phyloP scores from a whole-genome alignment of 2,329 filamentous ascomycete species.

The Phoma sp. region DNA sequence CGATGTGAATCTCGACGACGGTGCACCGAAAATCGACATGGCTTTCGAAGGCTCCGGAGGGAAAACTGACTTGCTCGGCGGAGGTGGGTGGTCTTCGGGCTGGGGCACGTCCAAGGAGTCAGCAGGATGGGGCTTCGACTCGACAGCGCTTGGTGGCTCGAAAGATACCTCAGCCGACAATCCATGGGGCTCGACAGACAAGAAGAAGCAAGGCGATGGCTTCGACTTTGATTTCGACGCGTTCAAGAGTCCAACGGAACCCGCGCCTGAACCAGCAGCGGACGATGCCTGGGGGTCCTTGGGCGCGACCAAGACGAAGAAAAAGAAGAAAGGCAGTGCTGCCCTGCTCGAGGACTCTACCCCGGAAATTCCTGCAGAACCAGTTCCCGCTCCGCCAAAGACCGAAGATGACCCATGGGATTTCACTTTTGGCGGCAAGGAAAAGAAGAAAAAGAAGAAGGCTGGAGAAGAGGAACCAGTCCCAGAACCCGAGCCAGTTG shows the following conservation, averaged over 20 bases:
- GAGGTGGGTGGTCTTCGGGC: conserved; percentile 26
- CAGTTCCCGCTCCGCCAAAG: conserved; percentile 21
- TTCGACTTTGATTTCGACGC: conserved; percentile 49
- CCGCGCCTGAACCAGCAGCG: conserved; percentile 31
- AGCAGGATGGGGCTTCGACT: conserved; percentile 36
- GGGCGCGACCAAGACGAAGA: conserved; percentile 54
- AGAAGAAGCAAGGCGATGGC: conserved; percentile 45
- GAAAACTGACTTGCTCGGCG: conserved; percentile 33
- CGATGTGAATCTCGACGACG: conserved; percentile 56
- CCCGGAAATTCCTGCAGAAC: conserved; percentile 41
- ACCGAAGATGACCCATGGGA: conserved; percentile 41
- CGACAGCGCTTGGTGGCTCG: conserved; percentile 28
- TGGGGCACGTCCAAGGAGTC: conserved; percentile 36
- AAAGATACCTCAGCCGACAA: conserved; percentile 46
- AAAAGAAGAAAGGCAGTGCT: conserved; percentile 46
- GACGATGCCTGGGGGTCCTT: conserved; percentile 46
- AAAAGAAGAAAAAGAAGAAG: conserved; percentile 44
- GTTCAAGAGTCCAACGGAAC: conserved; percentile 29
- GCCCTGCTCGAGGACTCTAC: conserved; percentile 13
- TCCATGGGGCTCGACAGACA: conserved; percentile 42
- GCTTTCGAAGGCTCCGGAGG: conserved; percentile 49
- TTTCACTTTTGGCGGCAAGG: conserved; percentile 34
- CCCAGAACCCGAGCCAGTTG: not conserved
- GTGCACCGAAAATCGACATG: conserved; percentile 57
- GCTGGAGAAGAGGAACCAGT: conserved; percentile 26